Conservation (phyloP, 768 basidiomycete species). For the Lanmaoa pseudosensibilis region DNA sequence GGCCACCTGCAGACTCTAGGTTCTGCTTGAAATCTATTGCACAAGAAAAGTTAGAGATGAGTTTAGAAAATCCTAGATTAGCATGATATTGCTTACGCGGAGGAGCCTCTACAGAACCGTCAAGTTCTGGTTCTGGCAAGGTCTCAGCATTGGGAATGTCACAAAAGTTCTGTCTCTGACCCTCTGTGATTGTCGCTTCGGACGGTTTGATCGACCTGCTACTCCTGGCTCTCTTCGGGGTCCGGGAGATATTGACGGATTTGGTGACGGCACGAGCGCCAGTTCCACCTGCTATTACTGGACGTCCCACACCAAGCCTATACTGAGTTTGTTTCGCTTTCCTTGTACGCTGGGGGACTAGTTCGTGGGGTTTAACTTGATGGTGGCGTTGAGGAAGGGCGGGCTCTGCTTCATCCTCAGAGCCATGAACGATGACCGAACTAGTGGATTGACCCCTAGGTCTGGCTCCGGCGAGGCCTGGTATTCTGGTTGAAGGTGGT, state of each 20-base stretch:
- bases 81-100: constrained; percentile 15
- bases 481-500: constrained; percentile 34
- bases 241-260: constrained; percentile 50
- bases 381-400: constrained; percentile 22
- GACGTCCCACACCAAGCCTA: constrained; percentile 70
- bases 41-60: background rate
- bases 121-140: constrained; percentile 27
- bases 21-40: constrained; percentile 8
- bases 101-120: constrained; percentile 8
- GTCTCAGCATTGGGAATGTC: constrained; percentile 11
- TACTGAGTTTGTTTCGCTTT: constrained; percentile 75
- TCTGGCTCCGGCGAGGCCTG: constrained; percentile 28
- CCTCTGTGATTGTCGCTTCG: constrained; percentile 60
- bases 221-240: constrained; percentile 46
- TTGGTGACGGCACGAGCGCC: constrained; percentile 68
- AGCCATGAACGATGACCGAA: constrained; percentile 40
- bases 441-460: constrained; percentile 34
- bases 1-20: background rate
- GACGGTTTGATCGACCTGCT: constrained; percentile 50
- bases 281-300: constrained; percentile 60
- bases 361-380: constrained; percentile 12
- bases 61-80: background rate
- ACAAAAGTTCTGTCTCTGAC: constrained; percentile 28
- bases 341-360: constrained; percentile 44
- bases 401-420: constrained; percentile 44